Evolutionary conservation across 2,329 filamentous ascomycete species (phyloP).

Genomic region (Parastagonospora nodorum): DNA sequence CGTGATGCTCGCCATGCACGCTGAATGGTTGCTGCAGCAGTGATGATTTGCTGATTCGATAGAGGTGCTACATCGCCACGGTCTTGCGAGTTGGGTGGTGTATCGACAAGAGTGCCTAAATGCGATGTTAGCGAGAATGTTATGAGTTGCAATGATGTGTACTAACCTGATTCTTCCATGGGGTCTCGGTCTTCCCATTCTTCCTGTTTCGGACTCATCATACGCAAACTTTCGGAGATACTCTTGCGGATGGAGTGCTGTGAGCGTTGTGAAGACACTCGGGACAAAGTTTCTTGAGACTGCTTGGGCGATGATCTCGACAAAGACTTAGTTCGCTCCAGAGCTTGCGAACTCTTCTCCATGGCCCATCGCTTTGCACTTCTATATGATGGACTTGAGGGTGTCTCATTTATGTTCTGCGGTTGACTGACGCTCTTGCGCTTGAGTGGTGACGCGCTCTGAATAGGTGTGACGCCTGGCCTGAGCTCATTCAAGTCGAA

Average conservation of each 20-base stretch:
- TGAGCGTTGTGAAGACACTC: conserved; percentile 38
- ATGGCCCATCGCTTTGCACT: conserved; percentile 44
- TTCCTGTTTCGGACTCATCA: conserved; percentile 40
- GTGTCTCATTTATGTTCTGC: conserved; percentile 29
- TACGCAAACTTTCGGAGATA: conserved; percentile 35
- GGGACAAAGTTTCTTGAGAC: conserved; percentile 36
- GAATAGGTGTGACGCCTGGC: conserved; percentile 25
- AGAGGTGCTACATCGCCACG: conserved; percentile 28
- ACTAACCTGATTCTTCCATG: conserved; percentile 33
- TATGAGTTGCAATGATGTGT: background rate
- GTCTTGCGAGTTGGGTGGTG: conserved; percentile 36
- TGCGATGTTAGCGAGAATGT: conserved; percentile 5
- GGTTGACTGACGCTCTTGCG: conserved; percentile 37
- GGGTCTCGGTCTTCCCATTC: conserved; percentile 32
- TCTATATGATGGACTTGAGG: conserved; percentile 39
- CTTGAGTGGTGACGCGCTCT: conserved; percentile 33
- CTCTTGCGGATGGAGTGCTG: conserved; percentile 42
- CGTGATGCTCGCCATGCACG: conserved; percentile 42
- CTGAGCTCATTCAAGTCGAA: conserved; percentile 35
- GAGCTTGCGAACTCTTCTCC: conserved; percentile 42
- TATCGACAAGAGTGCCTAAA: conserved; percentile 28
- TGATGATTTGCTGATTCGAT: conserved; percentile 29
- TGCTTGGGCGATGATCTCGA: conserved; percentile 33
- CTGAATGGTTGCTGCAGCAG: conserved; percentile 43
- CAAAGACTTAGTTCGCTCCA: conserved; percentile 40